Evolutionary conservation across 352 stramenopile genomes (phyloP).

Genomic region (Stephanocyclus meneghinianus): DNA sequence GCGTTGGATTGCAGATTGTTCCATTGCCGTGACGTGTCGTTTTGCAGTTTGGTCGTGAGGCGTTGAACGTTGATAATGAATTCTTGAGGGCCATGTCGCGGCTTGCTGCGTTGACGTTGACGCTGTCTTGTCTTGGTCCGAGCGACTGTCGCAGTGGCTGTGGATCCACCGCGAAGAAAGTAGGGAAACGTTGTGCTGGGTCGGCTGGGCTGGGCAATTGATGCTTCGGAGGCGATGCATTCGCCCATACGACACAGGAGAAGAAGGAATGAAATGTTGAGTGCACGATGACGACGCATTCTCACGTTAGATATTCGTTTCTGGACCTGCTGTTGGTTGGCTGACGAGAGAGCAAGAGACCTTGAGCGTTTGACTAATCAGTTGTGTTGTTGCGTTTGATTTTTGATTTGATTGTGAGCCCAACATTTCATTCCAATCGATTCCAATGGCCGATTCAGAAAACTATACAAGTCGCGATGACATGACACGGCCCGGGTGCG

Average conservation of each 20-base stretch:
- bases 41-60: neutral
- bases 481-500: too few relatives aligned
- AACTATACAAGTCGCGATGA: too few relatives aligned
- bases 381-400: neutral
- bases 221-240: neutral
- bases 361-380: neutral
- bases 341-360: too few relatives aligned
- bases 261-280: conserved; percentile 10
- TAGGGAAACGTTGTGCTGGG: conserved; percentile 12
- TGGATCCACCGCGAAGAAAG: conserved; percentile 52
- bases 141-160: conserved; percentile 56
- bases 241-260: neutral
- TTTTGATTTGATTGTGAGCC: neutral
- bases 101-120: conserved; percentile 24
- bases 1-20: conserved; percentile 27
- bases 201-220: neutral
- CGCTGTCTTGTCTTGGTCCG: conserved; percentile 45
- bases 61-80: conserved; percentile 16
- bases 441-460: too few relatives aligned
- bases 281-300: conserved; percentile 1
- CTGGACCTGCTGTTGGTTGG: too few relatives aligned
- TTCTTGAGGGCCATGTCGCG: conserved; percentile 35
- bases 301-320: neutral
- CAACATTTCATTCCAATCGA: too few relatives aligned
- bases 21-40: neutral